These are phyloP conservation scores for Aquilaria malaccensis DNA, from an alignment of 345 rosid genomes.

Conservation along the genomic window DNA sequence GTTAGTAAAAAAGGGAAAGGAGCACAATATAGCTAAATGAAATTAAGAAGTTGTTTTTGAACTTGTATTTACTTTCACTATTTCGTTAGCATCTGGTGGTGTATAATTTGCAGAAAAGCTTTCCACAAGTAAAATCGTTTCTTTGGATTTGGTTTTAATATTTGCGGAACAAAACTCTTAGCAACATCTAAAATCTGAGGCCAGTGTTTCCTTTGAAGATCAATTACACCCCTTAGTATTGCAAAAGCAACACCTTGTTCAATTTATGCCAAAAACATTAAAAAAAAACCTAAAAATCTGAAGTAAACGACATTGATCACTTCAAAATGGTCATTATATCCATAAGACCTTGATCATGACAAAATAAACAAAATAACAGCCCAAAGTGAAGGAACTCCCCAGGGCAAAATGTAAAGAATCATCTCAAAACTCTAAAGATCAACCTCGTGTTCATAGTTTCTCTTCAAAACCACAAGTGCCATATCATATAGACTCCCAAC, in stretches of 20 bases:
- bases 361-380: constrained; percentile 40
- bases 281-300: neutral
- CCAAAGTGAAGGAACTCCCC: constrained; percentile 98
- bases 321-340: no score
- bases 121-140: constrained; percentile 31
- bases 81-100: no score
- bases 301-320: no score
- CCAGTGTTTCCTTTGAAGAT: constrained; percentile 94
- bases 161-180: constrained; percentile 76
- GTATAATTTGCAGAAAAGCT: no score
- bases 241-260: constrained; percentile 99
- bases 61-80: no score
- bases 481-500: constrained; percentile 98
- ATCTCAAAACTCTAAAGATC: constrained; percentile 98
- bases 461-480: constrained; percentile 93
- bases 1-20: no score
- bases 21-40: no score
- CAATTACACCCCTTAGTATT: constrained; percentile 75
- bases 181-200: constrained; percentile 90
- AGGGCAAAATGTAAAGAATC: constrained; percentile 72
- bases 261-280: constrained; percentile 47
- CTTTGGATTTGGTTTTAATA: constrained; percentile 77
- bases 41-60: no score
- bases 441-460: constrained; percentile 86
- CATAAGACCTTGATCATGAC: neutral